A percentile compares a stretch with the other conserved stretches of the same genome.
Evolutionary conservation across 148 eudicot genomes (phyloP).

Genomic region (Silene uniflora): DNA sequence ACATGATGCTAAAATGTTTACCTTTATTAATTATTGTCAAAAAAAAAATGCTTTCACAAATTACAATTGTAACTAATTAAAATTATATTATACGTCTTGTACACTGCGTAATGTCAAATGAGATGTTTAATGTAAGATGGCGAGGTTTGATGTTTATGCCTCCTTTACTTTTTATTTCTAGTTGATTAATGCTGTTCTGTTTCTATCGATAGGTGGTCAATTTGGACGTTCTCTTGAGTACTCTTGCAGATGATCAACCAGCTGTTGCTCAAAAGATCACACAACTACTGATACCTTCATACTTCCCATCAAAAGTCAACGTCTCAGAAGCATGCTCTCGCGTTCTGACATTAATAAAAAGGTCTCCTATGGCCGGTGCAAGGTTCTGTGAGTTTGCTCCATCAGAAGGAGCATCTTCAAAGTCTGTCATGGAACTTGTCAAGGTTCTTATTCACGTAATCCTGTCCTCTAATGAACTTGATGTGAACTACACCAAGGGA

Average conservation of each 20-base stretch:
- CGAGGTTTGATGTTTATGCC: neutral
- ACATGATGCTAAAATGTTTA: no score
- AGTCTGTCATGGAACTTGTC: conserved; percentile 61
- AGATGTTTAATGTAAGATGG: neutral
- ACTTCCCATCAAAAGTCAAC: conserved; percentile 65
- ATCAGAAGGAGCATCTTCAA: conserved; percentile 73
- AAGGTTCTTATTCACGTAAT: conserved; percentile 43
- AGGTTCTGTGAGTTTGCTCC: conserved; percentile 79
- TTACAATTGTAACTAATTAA: no score
- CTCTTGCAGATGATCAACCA: conserved; percentile 83
- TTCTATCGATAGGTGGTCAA: conserved; percentile 52
- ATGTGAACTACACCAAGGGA: conserved; percentile 50
- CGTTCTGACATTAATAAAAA: conserved; percentile 62
- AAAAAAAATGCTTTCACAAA: no score
- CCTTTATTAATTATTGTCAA: no score
- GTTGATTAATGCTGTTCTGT: conserved; percentile 14
- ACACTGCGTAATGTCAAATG: neutral
- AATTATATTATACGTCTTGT: no score
- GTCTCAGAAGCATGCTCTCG: conserved; percentile 85
- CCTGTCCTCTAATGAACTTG: conserved; percentile 33
- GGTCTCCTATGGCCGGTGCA: conserved; percentile 90
- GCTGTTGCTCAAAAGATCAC: conserved; percentile 71
- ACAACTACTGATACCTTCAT: conserved; percentile 79
- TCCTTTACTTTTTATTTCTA: neutral
- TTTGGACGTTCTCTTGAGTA: conserved; percentile 48